Conservation (phyloP, 441 rosid genomes). For the Populus hybrid region DNA sequence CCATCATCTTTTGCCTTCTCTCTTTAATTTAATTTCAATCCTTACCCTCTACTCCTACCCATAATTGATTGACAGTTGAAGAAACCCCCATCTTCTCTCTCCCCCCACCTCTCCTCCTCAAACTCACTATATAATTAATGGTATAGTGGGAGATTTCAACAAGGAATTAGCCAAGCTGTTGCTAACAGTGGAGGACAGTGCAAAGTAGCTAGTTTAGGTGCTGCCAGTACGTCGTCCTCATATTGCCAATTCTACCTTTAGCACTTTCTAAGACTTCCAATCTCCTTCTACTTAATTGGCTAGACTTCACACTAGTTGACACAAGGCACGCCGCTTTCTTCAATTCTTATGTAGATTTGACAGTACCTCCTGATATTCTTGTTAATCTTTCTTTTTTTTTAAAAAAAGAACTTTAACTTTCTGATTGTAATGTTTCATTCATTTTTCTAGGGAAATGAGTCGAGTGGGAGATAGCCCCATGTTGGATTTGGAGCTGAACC, state of each 20-base stretch:
- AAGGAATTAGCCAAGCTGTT: neutral
- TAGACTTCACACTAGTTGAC: neutral
- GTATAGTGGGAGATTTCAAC: neutral
- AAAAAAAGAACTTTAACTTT: too few species aligned
- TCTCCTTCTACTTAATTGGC: too few species aligned
- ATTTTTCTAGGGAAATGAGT: conserved; percentile 41
- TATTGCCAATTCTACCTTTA: neutral
- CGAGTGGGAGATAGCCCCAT: conserved; percentile 41
- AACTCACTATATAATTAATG: neutral
- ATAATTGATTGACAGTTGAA: conserved; percentile 12
- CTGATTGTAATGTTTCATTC: neutral
- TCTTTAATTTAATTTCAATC: neutral
- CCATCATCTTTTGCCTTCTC: neutral
- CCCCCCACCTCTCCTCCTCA: neutral
- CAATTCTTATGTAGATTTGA: neutral
- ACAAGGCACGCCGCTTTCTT: neutral
- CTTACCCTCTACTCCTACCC: conserved; percentile 31
- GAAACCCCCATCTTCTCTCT: neutral
- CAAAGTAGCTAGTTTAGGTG: neutral
- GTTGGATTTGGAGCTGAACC: conserved; percentile 77
- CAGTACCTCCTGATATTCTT: neutral
- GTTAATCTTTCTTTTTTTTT: neutral
- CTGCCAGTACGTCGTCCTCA: neutral
- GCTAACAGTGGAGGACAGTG: neutral
- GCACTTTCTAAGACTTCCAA: neutral